A percentile compares a stretch with the other conserved stretches of the same genome.
phyloP scores from a whole-genome alignment of 1,284 basidiomycete species.

The Leccinum solheimii region DNA sequence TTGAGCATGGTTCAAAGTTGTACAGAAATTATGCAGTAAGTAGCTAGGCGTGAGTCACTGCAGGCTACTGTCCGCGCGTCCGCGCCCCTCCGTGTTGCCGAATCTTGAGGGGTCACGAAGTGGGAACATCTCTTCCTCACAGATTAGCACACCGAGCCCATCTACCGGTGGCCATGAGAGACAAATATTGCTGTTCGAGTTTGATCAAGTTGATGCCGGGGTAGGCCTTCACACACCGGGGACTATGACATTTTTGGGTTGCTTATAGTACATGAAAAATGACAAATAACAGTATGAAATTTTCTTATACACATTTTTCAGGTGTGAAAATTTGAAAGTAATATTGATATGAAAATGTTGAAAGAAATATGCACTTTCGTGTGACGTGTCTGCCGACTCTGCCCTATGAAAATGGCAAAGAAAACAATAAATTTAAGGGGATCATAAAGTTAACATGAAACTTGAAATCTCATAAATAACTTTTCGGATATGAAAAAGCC shows the following conservation, averaged over 20 bases:
- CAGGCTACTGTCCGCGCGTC: too few species aligned
- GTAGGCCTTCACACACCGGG: neutral
- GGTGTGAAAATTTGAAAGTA: neutral
- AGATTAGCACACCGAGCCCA: too few species aligned
- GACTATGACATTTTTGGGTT: neutral
- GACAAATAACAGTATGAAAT: neutral
- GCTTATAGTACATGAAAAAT: neutral
- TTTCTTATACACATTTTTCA: neutral
- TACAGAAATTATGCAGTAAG: neutral
- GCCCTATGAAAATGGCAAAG: neutral
- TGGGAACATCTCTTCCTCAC: too few species aligned
- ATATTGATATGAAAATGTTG: neutral
- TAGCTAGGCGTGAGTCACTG: too few species aligned
- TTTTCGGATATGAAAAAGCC: neutral
- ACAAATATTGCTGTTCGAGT: too few species aligned
- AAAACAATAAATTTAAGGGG: neutral
- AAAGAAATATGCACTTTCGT: neutral
- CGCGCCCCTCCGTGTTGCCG: too few species aligned
- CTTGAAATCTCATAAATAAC: neutral
- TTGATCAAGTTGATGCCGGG: too few species aligned
- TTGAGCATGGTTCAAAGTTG: neutral
- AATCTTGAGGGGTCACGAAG: too few species aligned
- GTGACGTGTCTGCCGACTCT: neutral
- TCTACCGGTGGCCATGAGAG: too few species aligned
- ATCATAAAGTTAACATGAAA: neutral